These are phyloP conservation scores for Trichosanthes truncata DNA, from an alignment of 306 rosid species.

Conservation along the genomic window DNA sequence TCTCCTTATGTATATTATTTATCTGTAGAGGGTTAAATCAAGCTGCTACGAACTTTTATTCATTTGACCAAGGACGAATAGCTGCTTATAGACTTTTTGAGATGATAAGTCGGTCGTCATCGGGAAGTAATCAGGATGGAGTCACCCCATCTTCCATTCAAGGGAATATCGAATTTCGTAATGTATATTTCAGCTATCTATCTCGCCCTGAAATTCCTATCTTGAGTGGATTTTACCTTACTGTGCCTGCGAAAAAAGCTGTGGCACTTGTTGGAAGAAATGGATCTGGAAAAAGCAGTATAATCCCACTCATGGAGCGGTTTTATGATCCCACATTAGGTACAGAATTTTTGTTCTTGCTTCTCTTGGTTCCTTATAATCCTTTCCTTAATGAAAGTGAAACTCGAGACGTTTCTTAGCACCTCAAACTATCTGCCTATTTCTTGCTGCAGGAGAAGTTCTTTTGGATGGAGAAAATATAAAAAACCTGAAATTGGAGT, in stretches of 20 bases:
- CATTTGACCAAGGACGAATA: constrained; percentile 98
- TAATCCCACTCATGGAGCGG: constrained; percentile 98
- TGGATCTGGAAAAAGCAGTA: constrained; percentile 99
- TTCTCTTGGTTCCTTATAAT: not conserved
- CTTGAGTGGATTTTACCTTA: constrained; percentile 93
- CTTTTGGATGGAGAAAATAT: constrained; percentile 99
- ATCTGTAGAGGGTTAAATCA: constrained; percentile 80
- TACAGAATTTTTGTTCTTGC: constrained; percentile 13
- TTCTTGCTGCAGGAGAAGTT: constrained; percentile 82
- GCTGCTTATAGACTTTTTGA: constrained; percentile 98
- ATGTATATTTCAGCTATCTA: constrained; percentile 95
- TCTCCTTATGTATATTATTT: constrained; percentile 15
- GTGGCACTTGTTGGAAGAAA: constrained; percentile 99
- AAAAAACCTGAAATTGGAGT: constrained; percentile 80
- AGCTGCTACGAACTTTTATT: constrained; percentile 98
- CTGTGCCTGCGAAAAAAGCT: constrained; percentile 97
- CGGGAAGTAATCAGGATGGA: constrained; percentile 77
- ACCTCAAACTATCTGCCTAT: not conserved
- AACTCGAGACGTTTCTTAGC: not conserved
- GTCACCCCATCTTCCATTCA: constrained; percentile 58
- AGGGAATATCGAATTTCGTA: constrained; percentile 94
- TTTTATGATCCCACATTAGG: constrained; percentile 99
- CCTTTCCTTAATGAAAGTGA: not conserved
- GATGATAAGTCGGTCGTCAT: constrained; percentile 98
- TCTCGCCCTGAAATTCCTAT: constrained; percentile 99